phyloP scores from a whole-genome alignment of 148 eudicot species.

The Rhododendron kiyosumense region DNA sequence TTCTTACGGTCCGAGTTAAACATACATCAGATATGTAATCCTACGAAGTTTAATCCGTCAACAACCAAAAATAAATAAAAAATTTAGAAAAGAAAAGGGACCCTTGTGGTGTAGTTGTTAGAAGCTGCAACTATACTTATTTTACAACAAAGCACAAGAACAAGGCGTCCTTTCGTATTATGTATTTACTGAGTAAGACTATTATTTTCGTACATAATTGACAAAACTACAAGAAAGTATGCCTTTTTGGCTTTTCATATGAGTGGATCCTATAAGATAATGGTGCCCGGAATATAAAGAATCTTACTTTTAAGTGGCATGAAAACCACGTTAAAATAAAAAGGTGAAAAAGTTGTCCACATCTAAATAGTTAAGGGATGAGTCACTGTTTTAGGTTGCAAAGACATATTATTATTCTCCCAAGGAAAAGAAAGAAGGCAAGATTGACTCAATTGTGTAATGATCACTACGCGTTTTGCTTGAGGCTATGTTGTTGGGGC shows the following conservation, averaged over 20 bases:
- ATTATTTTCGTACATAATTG: no score
- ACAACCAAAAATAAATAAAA: background rate
- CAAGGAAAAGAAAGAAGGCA: background rate
- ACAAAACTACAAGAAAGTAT: background rate
- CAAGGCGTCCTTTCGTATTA: background rate
- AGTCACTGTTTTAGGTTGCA: background rate
- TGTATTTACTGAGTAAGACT: background rate
- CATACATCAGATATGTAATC: background rate
- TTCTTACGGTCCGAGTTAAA: background rate
- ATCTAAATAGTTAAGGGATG: background rate
- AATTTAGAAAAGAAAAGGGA: background rate
- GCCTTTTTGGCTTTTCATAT: background rate
- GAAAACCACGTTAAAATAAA: background rate
- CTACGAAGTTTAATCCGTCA: background rate
- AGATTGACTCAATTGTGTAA: background rate
- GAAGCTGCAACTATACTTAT: background rate
- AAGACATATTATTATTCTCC: background rate
- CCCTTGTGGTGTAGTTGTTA: background rate
- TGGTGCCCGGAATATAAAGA: background rate
- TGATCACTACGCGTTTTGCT: background rate
- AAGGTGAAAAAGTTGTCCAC: background rate
- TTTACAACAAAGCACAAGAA: background rate
- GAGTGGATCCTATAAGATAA: background rate
- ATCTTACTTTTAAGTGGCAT: background rate
- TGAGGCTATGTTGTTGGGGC: background rate